These are phyloP conservation scores for Dipodascopsis uninucleata DNA, from an alignment of 805 yeast genomes.

Conservation along the genomic window DNA sequence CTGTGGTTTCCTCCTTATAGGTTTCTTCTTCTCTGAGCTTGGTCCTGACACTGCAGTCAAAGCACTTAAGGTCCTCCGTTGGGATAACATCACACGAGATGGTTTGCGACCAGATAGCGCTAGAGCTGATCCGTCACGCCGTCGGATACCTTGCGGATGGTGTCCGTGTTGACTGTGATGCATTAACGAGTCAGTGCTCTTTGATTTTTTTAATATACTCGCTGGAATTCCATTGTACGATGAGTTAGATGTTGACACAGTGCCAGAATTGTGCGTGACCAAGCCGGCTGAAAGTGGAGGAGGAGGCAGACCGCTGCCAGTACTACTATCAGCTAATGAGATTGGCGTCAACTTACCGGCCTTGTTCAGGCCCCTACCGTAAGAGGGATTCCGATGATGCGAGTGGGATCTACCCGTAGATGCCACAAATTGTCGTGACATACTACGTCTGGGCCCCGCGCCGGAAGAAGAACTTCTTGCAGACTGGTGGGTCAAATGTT, in stretches of 20 bases:
- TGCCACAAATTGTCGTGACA: constrained; percentile 23
- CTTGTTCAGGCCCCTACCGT: constrained; percentile 19
- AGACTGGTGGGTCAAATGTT: too few species aligned
- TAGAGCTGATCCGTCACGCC: constrained; percentile 8
- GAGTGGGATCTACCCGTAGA: constrained; percentile 5
- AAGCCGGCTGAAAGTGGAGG: background rate
- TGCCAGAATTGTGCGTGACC: background rate
- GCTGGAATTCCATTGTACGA: background rate
- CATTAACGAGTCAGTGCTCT: constrained; percentile 21
- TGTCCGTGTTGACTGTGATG: constrained; percentile 4
- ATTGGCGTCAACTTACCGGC: constrained; percentile 14
- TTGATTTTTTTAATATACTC: constrained; percentile 10
- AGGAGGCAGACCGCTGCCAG: too few species aligned
- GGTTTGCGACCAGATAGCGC: constrained; percentile 18
- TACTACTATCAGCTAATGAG: too few species aligned
- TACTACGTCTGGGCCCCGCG: constrained; percentile 11
- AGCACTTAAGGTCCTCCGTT: constrained; percentile 9
- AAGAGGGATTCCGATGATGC: constrained; percentile 23
- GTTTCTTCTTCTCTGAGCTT: constrained; percentile 7
- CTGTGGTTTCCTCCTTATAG: constrained; percentile 1
- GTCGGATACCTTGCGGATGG: constrained; percentile 3
- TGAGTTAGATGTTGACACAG: constrained; percentile 7
- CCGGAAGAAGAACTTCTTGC: constrained; percentile 4
- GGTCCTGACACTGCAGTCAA: constrained; percentile 5
- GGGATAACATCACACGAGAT: constrained; percentile 17